Evolutionary conservation across 495 filamentous ascomycete genomes (phyloP), one percentile per base, ranked within the genome.

Genomic region (Xylaria intraflava): DNA sequence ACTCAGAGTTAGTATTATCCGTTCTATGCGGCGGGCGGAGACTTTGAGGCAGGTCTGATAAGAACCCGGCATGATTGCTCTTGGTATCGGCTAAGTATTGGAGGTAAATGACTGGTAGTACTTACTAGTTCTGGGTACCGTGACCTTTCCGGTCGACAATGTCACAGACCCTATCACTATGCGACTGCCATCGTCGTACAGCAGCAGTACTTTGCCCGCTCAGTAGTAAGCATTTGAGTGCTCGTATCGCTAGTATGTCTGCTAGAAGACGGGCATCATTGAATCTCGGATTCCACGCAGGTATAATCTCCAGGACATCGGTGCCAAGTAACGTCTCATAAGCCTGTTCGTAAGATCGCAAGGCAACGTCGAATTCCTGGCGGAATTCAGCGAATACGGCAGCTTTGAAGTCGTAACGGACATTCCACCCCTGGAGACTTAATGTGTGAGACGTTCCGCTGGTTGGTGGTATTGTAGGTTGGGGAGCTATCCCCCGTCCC

Each of bases 331-430:
- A 66, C 31, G 78, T 83, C 23, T 93, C 89, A 62, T 95, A 90
- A 6, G 89, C 88, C 61, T 83, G 82, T 59, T 90, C 87, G 57
- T 87, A 96, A 49, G 87, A 90, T 27, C 88, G 80, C 45, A 84
- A 72, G 0, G 91, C 90, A 26, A 79, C 82, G 60, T 95, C 90
- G 80, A 91, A 88, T 62, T 96, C 91, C 62, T 89, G 85, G 11
- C 91, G 81, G 56, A 89, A 95, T 64, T 95, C 90, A 29, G 91
- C 89, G 62, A 96, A 88, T 1, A 94, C 75, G 7, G 88, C 91
- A 24, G 89, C 78, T 62, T 96, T 96, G 72, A 92, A 90, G 61
- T 96, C 91, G 64, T 95, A 96, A 2, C 91, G 85, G 19, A 89
- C 83, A 65, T 85, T 89, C 91, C 91, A 96, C 4, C 87, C 89